Conservation (phyloP, 768 basidiomycete species). For the Goffeauzyma gilvescens region DNA sequence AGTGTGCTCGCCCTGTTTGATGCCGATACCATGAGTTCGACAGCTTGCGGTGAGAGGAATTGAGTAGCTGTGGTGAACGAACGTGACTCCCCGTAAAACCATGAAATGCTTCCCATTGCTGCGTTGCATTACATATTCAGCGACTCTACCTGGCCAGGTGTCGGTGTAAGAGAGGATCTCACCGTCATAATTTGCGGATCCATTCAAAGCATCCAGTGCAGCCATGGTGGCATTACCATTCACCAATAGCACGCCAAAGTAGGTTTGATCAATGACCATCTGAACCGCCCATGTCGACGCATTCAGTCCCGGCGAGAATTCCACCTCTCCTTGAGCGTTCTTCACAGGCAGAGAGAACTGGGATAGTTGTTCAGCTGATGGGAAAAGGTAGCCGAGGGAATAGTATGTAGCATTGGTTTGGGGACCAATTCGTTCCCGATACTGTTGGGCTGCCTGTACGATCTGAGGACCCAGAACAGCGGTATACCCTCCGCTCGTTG, state of each 20-base stretch:
- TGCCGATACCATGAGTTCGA: conserved; percentile 14
- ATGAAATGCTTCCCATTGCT: conserved; percentile 21
- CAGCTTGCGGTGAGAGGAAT: conserved; percentile 19
- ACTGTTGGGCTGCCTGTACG: conserved; percentile 6
- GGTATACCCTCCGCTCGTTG: conserved; percentile 13
- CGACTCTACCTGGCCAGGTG: not conserved
- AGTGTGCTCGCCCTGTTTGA: conserved; percentile 12
- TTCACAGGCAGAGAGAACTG: conserved; percentile 12
- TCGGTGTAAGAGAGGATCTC: conserved; percentile 4
- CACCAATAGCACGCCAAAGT: conserved; percentile 23
- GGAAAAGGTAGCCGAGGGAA: conserved; percentile 20
- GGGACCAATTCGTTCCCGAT: conserved; percentile 1
- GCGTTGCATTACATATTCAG: not conserved
- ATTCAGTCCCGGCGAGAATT: conserved; percentile 18
- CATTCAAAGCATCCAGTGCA: conserved; percentile 17
- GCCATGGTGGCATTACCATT: conserved; percentile 28
- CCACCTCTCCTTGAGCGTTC: conserved; percentile 1
- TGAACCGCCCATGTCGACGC: conserved; percentile 17
- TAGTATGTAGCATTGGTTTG: conserved; percentile 9
- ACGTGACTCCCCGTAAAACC: conserved; percentile 23
- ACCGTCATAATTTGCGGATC: conserved; percentile 19
- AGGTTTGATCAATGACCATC: conserved; percentile 21
- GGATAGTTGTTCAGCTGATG: conserved; percentile 9
- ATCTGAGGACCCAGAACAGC: conserved; percentile 29
- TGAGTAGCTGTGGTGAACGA: conserved; percentile 24